These are phyloP conservation scores for Pelargonium citronellum DNA, from an alignment of 441 rosid genomes.

Conservation along the genomic window DNA sequence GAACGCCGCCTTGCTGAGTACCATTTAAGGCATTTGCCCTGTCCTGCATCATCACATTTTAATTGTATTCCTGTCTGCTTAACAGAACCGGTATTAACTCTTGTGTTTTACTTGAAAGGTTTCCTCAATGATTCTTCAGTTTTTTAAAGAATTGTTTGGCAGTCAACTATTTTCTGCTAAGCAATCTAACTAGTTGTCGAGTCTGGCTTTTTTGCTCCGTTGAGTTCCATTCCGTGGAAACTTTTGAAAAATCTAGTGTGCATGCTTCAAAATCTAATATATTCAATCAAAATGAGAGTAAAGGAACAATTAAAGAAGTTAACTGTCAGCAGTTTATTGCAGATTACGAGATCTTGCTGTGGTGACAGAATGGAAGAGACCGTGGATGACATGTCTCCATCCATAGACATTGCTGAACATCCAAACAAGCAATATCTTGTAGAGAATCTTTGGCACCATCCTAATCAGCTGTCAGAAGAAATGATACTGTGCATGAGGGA, in stretches of 20 bases:
- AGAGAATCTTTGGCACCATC: constrained; percentile 46
- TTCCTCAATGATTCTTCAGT: background rate
- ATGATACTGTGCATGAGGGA: constrained; percentile 67
- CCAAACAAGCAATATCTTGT: constrained; percentile 20
- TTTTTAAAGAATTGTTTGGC: background rate
- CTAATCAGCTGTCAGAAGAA: constrained; percentile 57
- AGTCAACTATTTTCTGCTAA: too few species aligned
- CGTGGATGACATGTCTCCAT: constrained; percentile 20
- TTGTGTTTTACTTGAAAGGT: background rate
- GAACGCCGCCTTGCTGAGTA: constrained; percentile 65
- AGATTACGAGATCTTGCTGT: constrained; percentile 29
- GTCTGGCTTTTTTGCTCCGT: background rate
- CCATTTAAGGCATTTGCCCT: constrained; percentile 42
- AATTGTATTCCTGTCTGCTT: constrained; percentile 28
- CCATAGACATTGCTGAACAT: constrained; percentile 19
- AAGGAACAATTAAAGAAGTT: constrained; percentile 6
- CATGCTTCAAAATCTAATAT: background rate
- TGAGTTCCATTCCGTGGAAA: background rate
- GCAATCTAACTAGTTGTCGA: background rate
- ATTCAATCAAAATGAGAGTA: background rate
- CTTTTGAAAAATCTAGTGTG: background rate
- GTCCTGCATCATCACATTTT: constrained; percentile 28
- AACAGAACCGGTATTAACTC: constrained; percentile 40
- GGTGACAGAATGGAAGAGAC: constrained; percentile 30
- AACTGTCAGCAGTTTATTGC: constrained; percentile 25